Conservation (phyloP, 768 basidiomycete species). For the Psilocybe sp. region DNA sequence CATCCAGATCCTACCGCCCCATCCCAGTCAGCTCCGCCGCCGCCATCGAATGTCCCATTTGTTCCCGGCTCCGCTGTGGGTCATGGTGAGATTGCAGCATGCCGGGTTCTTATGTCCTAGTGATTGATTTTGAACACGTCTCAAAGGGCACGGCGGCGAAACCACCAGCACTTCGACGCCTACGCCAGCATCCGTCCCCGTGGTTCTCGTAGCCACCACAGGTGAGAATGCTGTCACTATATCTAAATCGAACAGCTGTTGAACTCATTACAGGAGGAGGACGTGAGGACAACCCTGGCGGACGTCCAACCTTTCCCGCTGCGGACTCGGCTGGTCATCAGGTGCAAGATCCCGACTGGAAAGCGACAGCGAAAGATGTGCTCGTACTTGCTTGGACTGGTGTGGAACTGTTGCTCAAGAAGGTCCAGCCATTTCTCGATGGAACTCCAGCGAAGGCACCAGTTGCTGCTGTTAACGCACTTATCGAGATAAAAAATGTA, state of each 20-base stretch:
- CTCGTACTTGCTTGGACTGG: not conserved
- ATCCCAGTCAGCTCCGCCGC: no score
- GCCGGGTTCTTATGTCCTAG: no score
- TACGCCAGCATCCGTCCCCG: no score
- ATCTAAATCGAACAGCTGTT: not conserved
- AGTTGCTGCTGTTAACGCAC: conserved; percentile 8
- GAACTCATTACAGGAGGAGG: not conserved
- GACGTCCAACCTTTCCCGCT: not conserved
- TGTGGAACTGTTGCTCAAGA: conserved; percentile 9
- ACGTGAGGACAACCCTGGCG: not conserved
- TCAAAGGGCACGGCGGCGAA: no score
- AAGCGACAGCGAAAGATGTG: not conserved
- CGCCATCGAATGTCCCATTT: no score
- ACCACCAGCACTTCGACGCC: no score
- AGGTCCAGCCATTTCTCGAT: conserved; percentile 5
- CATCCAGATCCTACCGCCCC: no score
- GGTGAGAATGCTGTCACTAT: not conserved
- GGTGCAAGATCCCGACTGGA: not conserved
- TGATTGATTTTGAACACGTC: no score
- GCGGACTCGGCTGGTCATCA: no score
- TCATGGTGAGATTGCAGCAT: no score
- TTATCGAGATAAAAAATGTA: conserved; percentile 11
- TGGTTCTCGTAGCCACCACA: not conserved
- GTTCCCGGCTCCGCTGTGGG: no score
- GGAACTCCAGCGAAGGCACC: conserved; percentile 11